A percentile compares a stretch with the other conserved stretches of the same genome.
Evolutionary conservation across 2,329 filamentous ascomycete genomes (phyloP).

Genomic region (Gaeumannomyces sp.): DNA sequence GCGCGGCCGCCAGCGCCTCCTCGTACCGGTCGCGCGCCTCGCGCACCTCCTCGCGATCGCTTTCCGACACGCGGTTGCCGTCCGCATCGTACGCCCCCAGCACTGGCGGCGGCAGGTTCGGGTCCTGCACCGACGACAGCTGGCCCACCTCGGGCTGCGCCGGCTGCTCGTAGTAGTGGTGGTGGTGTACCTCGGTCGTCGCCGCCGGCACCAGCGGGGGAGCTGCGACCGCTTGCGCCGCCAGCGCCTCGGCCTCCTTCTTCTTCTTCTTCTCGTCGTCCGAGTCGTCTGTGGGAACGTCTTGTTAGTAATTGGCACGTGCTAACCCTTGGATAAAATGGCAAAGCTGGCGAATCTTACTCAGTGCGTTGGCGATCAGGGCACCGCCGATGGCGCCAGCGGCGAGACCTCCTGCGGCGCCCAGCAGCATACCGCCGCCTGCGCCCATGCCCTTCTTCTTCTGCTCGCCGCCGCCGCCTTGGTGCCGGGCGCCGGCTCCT

Average conservation of each 20-base stretch:
- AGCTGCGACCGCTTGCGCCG: conserved; percentile 5
- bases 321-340: neutral
- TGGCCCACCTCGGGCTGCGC: neutral
- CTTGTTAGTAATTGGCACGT: neutral
- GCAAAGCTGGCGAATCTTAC: conserved; percentile 31
- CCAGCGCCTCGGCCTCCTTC: too few species aligned
- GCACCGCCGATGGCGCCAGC: conserved; percentile 52
- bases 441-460: conserved; percentile 35
- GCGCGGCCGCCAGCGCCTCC: conserved; percentile 21
- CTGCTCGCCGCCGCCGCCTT: neutral
- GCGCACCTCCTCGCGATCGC: conserved; percentile 25
- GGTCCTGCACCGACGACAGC: conserved; percentile 8
- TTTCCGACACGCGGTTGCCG: conserved; percentile 12
- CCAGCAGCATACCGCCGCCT: conserved; percentile 45
- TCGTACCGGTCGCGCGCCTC: conserved; percentile 34
- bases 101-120: conserved; percentile 7
- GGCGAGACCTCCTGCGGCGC: conserved; percentile 51
- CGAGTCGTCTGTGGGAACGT: conserved; percentile 18
- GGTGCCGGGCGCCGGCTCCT: neutral
- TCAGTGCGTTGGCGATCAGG: conserved; percentile 46
- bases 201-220: neutral
- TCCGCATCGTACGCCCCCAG: conserved; percentile 11
- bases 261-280: conserved; percentile 20
- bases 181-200: neutral
- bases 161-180: conserved; percentile 3